Percentiles rank a stretch among this genome's conserved stretches.
Evolutionary conservation across 1,284 basidiomycete species (phyloP).

Genomic region (Fomitopsis palustris): DNA sequence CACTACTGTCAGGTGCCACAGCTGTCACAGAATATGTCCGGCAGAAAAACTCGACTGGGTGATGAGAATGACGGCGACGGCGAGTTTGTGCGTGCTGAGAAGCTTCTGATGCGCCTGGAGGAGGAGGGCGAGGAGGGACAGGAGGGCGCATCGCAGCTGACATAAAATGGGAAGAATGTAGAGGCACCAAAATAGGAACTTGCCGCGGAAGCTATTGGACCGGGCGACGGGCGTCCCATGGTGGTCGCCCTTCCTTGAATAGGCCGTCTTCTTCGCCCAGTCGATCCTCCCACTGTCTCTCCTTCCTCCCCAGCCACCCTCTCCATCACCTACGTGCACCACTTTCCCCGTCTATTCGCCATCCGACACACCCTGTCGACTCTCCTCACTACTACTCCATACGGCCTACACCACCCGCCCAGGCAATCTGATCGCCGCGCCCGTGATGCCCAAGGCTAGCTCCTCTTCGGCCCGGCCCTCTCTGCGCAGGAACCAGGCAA

Average conservation of each 20-base stretch:
- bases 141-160: neutral
- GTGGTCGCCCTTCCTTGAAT: neutral
- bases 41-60: too few species aligned
- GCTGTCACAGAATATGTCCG: too few species aligned
- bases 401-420: neutral
- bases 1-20: too few species aligned
- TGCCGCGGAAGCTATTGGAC: neutral
- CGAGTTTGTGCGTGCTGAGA: neutral
- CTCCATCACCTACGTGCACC: neutral
- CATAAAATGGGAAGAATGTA: neutral
- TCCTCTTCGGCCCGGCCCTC: slow-evolving; percentile 48
- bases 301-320: neutral
- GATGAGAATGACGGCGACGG: too few species aligned
- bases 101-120: neutral
- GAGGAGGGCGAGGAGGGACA: neutral
- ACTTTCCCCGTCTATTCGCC: neutral
- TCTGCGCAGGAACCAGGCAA: slow-evolving; percentile 75
- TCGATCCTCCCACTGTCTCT: neutral
- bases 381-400: neutral
- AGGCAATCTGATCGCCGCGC: slow-evolving; percentile 1
- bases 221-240: neutral
- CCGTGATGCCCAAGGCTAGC: slow-evolving; percentile 61
- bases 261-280: neutral
- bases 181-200: neutral
- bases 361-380: neutral